These are phyloP conservation scores for Hymenoscyphus linearis DNA, from an alignment of 2,329 filamentous ascomycete species.

Conservation along the genomic window DNA sequence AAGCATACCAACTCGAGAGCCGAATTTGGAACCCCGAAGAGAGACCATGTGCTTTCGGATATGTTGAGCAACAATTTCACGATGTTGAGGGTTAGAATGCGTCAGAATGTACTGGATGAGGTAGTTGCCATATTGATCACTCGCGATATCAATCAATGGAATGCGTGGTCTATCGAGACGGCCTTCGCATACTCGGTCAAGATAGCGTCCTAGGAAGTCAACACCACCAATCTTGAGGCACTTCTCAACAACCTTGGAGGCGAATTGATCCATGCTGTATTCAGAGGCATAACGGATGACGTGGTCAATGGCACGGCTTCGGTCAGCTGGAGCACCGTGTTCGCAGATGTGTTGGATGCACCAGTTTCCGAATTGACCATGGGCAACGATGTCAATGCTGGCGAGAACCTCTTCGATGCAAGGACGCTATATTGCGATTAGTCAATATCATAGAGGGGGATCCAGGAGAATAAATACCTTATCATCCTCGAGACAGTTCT, in stretches of 20 bases:
- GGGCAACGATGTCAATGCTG: constrained; percentile 93
- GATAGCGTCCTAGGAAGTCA: constrained; percentile 88
- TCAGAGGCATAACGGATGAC: constrained; percentile 89
- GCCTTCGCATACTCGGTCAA: constrained; percentile 89
- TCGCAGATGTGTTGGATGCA: constrained; percentile 99
- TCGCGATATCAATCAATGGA: constrained; percentile 94
- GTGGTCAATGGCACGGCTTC: constrained; percentile 89
- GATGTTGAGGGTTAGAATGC: constrained; percentile 79
- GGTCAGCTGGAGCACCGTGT: constrained; percentile 85
- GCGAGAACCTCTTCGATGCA: constrained; percentile 94
- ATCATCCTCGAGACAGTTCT: constrained; percentile 97
- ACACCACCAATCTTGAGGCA: constrained; percentile 92
- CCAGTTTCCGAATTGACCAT: constrained; percentile 99
- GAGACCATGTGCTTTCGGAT: constrained; percentile 99
- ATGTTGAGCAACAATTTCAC: constrained; percentile 86
- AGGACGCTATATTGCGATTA: constrained; percentile 61
- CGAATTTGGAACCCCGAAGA: constrained; percentile 95
- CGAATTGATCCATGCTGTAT: constrained; percentile 98
- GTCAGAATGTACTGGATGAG: constrained; percentile 95
- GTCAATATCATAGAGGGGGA: constrained; percentile 1
- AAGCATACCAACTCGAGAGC: constrained; percentile 96
- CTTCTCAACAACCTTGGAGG: constrained; percentile 98
- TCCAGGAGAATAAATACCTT: constrained; percentile 57
- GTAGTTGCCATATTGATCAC: constrained; percentile 98
- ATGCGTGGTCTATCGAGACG: constrained; percentile 88